Conservation (phyloP, 305 asterid genomes). For the Fraxinus xanthoxyloides region DNA sequence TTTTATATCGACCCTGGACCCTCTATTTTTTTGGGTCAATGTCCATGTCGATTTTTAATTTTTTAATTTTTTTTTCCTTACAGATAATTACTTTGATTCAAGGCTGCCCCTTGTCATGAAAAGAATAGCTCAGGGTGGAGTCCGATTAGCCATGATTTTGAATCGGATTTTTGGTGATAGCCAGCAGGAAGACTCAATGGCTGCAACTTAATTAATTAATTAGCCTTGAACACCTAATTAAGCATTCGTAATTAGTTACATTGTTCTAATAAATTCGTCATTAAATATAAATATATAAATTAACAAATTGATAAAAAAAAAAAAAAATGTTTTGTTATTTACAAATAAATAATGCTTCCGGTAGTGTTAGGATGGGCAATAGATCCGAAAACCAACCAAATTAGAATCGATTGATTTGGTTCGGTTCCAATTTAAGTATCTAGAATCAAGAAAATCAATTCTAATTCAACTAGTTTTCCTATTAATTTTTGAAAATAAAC, state of each 20-base stretch:
- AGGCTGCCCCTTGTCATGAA: constrained; percentile 75
- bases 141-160: constrained; percentile 76
- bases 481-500: no score
- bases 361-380: no score
- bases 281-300: no score
- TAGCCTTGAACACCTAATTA: not conserved
- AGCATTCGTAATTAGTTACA: not conserved
- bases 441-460: no score
- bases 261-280: not conserved
- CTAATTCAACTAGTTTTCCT: no score
- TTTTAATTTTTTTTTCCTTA: not conserved
- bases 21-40: not conserved
- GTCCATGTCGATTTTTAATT: not conserved
- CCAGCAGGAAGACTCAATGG: constrained; percentile 17
- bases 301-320: no score
- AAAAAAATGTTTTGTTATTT: no score
- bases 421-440: no score
- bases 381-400: constrained; percentile 14
- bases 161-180: constrained; percentile 48
- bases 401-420: no score
- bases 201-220: constrained; percentile 25
- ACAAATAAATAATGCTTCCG: not conserved
- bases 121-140: constrained; percentile 92
- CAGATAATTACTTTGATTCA: constrained; percentile 76
- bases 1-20: not conserved